These are phyloP conservation scores for Chrysanthemum seticuspe DNA, from an alignment of 129 eudicot species.

Conservation along the genomic window DNA sequence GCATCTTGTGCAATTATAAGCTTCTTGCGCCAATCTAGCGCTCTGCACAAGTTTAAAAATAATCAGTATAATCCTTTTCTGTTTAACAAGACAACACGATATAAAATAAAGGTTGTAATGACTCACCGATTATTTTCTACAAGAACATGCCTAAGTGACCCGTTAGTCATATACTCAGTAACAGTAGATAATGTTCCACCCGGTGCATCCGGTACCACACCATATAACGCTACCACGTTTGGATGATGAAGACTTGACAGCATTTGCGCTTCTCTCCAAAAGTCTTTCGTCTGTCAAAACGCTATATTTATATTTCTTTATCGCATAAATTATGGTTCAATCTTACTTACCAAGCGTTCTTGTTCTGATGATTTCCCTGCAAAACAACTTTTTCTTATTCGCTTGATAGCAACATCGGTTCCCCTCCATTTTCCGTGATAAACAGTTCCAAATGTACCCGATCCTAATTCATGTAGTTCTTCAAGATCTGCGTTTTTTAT, in stretches of 20 bases:
- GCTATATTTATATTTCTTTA: no score
- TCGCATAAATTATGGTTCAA: neutral
- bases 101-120: constrained; percentile 1
- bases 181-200: constrained; percentile 70
- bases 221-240: constrained; percentile 71
- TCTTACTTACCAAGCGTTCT: no score
- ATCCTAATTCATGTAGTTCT: constrained; percentile 16
- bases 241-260: constrained; percentile 80
- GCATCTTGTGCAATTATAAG: constrained; percentile 63
- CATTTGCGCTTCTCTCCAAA: constrained; percentile 79
- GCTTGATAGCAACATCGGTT: constrained; percentile 21
- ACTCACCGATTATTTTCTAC: constrained; percentile 51
- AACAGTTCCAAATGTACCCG: constrained; percentile 22
- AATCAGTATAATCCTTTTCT: neutral
- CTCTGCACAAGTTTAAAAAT: constrained; percentile 27
- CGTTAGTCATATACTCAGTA: constrained; percentile 34
- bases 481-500: constrained; percentile 21
- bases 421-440: constrained; percentile 23
- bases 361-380: neutral
- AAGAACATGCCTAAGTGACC: constrained; percentile 48
- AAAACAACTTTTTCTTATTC: constrained; percentile 22
- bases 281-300: constrained; percentile 52
- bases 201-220: constrained; percentile 79
- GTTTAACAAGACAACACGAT: neutral
- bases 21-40: constrained; percentile 53